These are phyloP conservation scores for Kwoniella sp. DNA, from an alignment of 768 basidiomycete genomes.

Conservation along the genomic window DNA sequence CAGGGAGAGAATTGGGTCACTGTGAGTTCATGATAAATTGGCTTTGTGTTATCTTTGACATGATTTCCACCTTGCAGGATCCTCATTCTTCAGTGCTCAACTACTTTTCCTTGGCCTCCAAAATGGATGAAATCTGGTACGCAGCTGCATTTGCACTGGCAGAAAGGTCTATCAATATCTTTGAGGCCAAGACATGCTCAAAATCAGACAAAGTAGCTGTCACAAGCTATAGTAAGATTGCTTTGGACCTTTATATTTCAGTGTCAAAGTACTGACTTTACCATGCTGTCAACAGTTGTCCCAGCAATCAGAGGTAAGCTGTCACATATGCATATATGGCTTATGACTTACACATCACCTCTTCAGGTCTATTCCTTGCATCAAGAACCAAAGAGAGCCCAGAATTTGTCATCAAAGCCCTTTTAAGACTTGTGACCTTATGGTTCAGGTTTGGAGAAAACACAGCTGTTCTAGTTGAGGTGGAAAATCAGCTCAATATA, in stretches of 20 bases:
- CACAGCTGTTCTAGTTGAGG: slow-evolving; percentile 41
- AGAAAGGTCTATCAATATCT: slow-evolving; percentile 40
- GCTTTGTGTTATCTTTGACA: too few species aligned
- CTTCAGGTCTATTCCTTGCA: slow-evolving; percentile 45
- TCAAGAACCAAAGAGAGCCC: slow-evolving; percentile 40
- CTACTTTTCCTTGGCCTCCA: slow-evolving; percentile 38
- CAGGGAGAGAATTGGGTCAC: slow-evolving; percentile 42
- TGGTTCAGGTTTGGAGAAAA: slow-evolving; percentile 54
- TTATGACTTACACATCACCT: too few species aligned
- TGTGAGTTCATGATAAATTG: too few species aligned
- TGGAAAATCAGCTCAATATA: slow-evolving; percentile 37
- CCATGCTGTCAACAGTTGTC: slow-evolving; percentile 37
- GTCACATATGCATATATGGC: neutral
- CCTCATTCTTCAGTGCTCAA: slow-evolving; percentile 35
- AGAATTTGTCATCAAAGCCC: slow-evolving; percentile 50
- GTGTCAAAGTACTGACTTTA: too few species aligned
- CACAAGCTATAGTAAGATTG: slow-evolving; percentile 41
- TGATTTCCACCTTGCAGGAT: too few species aligned
- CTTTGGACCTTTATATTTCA: too few species aligned
- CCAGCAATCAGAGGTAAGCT: slow-evolving; percentile 50
- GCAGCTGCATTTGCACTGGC: slow-evolving; percentile 36
- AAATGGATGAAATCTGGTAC: slow-evolving; percentile 48
- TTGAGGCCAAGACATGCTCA: slow-evolving; percentile 37
- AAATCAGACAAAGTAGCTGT: slow-evolving; percentile 37
- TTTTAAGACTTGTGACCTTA: slow-evolving; percentile 51